phyloP scores from a whole-genome alignment of 225 moss, liverwort and hornwort genomes.

The Rhytidiadelphus loreus region DNA sequence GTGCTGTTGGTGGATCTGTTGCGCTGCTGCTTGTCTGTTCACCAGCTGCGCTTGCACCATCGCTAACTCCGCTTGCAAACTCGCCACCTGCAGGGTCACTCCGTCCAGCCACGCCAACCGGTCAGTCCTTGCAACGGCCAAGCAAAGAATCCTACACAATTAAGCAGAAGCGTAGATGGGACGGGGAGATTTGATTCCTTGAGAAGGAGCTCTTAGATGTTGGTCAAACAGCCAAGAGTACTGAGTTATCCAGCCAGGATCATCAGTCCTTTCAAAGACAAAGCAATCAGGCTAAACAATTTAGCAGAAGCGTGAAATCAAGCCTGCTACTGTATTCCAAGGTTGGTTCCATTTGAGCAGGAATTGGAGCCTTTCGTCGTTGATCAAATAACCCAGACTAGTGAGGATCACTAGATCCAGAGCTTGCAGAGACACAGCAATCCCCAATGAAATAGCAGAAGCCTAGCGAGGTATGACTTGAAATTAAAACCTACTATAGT shows the following conservation, averaged over 20 bases:
- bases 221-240: neutral
- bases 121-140: neutral
- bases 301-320: neutral
- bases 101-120: neutral
- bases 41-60: conserved; percentile 56
- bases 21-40: conserved; percentile 32
- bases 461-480: neutral
- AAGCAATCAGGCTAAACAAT: neutral
- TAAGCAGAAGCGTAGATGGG: neutral
- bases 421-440: neutral
- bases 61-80: conserved; percentile 50
- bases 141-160: neutral
- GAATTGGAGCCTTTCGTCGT: neutral
- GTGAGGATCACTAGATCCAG: neutral
- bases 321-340: neutral
- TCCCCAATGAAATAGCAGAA: neutral
- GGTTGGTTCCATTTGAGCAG: neutral
- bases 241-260: neutral
- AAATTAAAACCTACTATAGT: neutral
- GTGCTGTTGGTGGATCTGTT: conserved; percentile 43
- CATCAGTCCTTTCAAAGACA: neutral
- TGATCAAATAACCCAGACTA: neutral
- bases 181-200: neutral
- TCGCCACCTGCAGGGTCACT: conserved; percentile 28
- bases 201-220: neutral